Evolutionary conservation across 2,329 filamentous ascomycete genomes (phyloP).

Genomic region (Trichophyton simii): DNA sequence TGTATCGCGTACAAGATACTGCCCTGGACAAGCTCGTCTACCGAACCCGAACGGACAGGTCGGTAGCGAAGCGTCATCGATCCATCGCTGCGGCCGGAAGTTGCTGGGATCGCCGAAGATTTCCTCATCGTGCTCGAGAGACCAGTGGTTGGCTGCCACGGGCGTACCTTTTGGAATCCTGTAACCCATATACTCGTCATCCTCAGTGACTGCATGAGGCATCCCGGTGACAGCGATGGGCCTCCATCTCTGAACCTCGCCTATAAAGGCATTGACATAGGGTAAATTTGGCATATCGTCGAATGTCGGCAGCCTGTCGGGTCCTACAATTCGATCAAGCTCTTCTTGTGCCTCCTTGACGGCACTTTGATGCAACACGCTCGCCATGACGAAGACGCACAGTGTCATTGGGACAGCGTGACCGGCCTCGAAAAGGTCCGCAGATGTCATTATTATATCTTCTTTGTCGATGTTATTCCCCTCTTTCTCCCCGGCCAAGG

Average conservation of each 20-base stretch:
- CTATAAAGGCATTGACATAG: conserved; percentile 29
- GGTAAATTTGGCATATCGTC: conserved; percentile 27
- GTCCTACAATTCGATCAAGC: conserved; percentile 29
- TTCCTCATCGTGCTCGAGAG: conserved; percentile 30
- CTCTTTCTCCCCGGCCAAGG: not conserved
- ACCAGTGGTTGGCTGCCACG: conserved; percentile 33
- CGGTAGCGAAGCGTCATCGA: conserved; percentile 36
- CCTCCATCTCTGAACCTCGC: conserved; percentile 28
- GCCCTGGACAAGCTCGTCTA: conserved; percentile 35
- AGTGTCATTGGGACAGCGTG: not conserved
- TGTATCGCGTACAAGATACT: conserved; percentile 23
- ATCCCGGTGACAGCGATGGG: conserved; percentile 34
- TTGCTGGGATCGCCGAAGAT: conserved; percentile 27
- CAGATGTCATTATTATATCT: not conserved
- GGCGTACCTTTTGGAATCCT: conserved; percentile 38
- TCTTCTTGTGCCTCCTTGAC: conserved; percentile 28
- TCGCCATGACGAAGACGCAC: not conserved
- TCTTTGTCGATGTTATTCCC: not conserved
- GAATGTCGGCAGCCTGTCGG: conserved; percentile 23
- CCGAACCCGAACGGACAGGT: conserved; percentile 47
- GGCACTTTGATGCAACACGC: not conserved
- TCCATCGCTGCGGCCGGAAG: conserved; percentile 32
- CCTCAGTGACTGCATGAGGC: conserved; percentile 35
- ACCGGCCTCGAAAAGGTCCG: not conserved
- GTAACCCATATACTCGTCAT: conserved; percentile 38